A percentile compares a stretch with the other conserved stretches of the same genome.
phyloP scores from a whole-genome alignment of 768 basidiomycete genomes.

The Hysterangium stoloniferum region DNA sequence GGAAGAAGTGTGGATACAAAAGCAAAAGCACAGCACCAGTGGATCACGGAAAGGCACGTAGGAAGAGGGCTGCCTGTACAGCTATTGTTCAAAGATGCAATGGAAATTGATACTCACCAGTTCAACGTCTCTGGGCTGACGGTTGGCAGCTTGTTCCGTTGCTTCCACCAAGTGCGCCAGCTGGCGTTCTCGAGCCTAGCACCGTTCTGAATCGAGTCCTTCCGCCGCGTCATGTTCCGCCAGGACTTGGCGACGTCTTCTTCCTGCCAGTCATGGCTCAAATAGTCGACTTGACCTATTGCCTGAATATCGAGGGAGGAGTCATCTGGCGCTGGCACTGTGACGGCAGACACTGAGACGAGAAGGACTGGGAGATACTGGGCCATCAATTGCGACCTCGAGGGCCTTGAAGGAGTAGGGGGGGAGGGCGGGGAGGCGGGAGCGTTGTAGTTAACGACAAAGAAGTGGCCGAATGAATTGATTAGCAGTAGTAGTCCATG shows the following conservation, averaged over 20 bases:
- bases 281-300: slow-evolving; percentile 94
- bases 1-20: background rate
- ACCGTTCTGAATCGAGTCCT: slow-evolving; percentile 96
- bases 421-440: background rate
- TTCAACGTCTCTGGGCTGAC: slow-evolving; percentile 96
- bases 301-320: slow-evolving; percentile 76
- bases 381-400: slow-evolving; percentile 22
- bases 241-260: slow-evolving; percentile 99
- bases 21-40: background rate
- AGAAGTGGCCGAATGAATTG: no score
- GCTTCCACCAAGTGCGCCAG: slow-evolving; percentile 99
- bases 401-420: background rate
- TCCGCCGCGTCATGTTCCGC: slow-evolving; percentile 96
- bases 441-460: no score
- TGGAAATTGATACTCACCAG: slow-evolving; percentile 65
- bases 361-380: slow-evolving; percentile 66
- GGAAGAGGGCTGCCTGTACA: slow-evolving; percentile 3
- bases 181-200: slow-evolving; percentile 93
- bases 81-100: slow-evolving; percentile 13
- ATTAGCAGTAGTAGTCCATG: no score
- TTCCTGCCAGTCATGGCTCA: slow-evolving; percentile 95
- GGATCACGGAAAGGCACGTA: background rate
- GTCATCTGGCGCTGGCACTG: slow-evolving; percentile 57
- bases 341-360: slow-evolving; percentile 50
- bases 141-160: slow-evolving; percentile 91